A percentile compares a stretch with the other conserved stretches of the same genome.
These are phyloP conservation scores for Orbilia ellipsospora DNA, from an alignment of 2,329 filamentous ascomycete species.

Conservation along the genomic window DNA sequence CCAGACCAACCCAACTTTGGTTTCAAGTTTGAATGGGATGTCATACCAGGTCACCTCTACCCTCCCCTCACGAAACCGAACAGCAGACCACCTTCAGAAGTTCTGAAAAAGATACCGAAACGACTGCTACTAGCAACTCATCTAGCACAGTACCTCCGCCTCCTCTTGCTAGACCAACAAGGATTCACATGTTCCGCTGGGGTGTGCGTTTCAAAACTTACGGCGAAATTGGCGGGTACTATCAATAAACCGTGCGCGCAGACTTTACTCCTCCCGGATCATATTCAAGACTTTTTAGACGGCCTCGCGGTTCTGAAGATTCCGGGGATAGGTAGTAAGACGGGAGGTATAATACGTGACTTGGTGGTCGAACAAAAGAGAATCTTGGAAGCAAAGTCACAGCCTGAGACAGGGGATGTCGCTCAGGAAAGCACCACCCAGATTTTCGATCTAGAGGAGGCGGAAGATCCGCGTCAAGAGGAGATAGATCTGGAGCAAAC, in stretches of 20 bases:
- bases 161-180: slow-evolving; percentile 76
- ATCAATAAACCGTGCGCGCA: slow-evolving; percentile 88
- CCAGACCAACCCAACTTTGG: slow-evolving; percentile 79
- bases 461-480: slow-evolving; percentile 25
- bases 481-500: slow-evolving; percentile 17
- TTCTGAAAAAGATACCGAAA: slow-evolving; percentile 64
- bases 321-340: slow-evolving; percentile 85
- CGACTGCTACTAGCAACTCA: slow-evolving; percentile 83
- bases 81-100: slow-evolving; percentile 55
- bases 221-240: slow-evolving; percentile 85
- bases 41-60: slow-evolving; percentile 73
- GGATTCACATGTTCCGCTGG: slow-evolving; percentile 91
- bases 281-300: slow-evolving; percentile 77
- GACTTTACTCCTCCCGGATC: slow-evolving; percentile 80
- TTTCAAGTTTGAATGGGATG: slow-evolving; percentile 79
- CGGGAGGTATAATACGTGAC: slow-evolving; percentile 74
- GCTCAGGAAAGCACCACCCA: slow-evolving; percentile 60
- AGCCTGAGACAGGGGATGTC: slow-evolving; percentile 59
- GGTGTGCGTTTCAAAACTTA: slow-evolving; percentile 84
- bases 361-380: slow-evolving; percentile 66
- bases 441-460: slow-evolving; percentile 67
- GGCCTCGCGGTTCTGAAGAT: slow-evolving; percentile 79
- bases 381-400: slow-evolving; percentile 16
- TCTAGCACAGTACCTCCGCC: slow-evolving; percentile 78
- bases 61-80: slow-evolving; percentile 61